Percentiles rank a stretch among this genome's conserved stretches.
Conservation (phyloP, 495 filamentous ascomycete genomes). For the Achaetomiella virescens region DNA sequence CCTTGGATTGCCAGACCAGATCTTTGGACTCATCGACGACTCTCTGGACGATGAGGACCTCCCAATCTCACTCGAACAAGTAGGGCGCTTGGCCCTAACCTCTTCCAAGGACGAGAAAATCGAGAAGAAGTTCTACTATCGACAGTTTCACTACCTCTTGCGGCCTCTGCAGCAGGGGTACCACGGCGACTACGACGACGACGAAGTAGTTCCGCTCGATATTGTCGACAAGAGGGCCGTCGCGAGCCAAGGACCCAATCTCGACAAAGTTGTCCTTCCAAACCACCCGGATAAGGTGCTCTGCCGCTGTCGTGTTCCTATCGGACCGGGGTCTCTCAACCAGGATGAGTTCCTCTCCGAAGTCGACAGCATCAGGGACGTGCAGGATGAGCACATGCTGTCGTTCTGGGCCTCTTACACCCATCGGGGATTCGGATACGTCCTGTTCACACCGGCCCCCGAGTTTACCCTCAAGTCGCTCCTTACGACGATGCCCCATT, state of each 20-base stretch:
- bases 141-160: conserved; percentile 77
- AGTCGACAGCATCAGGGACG: conserved; percentile 52
- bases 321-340: conserved; percentile 54
- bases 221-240: conserved; percentile 51
- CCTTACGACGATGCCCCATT: conserved; percentile 58
- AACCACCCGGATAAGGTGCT: conserved; percentile 54
- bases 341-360: conserved; percentile 64
- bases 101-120: conserved; percentile 53
- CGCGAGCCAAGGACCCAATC: conserved; percentile 38
- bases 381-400: conserved; percentile 76
- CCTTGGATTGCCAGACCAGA: conserved; percentile 73
- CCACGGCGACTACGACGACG: conserved; percentile 66
- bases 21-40: conserved; percentile 78
- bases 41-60: conserved; percentile 88
- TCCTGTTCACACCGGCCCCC: conserved; percentile 66
- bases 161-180: conserved; percentile 62
- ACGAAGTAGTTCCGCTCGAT: conserved; percentile 76
- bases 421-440: conserved; percentile 63
- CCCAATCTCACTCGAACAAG: conserved; percentile 65
- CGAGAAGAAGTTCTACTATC: conserved; percentile 68
- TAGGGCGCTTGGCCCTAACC: conserved; percentile 62
- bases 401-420: conserved; percentile 77
- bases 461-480: conserved; percentile 76
- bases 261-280: conserved; percentile 64
- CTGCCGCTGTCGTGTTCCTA: conserved; percentile 63